Conservation (phyloP, 192 early-diverging fungal genomes). For the Gigaspora rosea region DNA sequence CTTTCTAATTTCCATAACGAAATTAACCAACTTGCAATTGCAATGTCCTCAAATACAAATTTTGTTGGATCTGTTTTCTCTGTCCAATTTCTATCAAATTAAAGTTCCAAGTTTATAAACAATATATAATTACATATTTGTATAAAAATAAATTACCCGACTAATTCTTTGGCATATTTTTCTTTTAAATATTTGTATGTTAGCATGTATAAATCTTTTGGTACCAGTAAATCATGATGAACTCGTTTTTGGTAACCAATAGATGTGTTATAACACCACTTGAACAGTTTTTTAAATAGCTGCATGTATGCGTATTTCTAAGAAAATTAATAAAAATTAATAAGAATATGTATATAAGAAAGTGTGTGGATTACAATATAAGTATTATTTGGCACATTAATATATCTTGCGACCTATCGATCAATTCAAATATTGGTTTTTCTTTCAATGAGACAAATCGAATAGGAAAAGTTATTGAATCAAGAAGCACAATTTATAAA, state of each 20-base stretch:
- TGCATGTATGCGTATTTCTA: slow-evolving; percentile 60
- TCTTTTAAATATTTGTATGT: slow-evolving; percentile 69
- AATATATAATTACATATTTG: neutral
- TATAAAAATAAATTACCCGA: slow-evolving; percentile 43
- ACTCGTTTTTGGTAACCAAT: slow-evolving; percentile 74
- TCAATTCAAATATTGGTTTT: too few relatives aligned
- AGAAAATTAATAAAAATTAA: neutral
- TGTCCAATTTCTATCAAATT: slow-evolving; percentile 56
- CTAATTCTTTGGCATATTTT: slow-evolving; percentile 65
- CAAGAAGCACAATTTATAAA: too few relatives aligned
- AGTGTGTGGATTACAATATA: too few relatives aligned
- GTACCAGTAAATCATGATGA: slow-evolving; percentile 68
- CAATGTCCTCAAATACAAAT: slow-evolving; percentile 87
- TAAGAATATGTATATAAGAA: neutral
- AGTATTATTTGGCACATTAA: too few relatives aligned
- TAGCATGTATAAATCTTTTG: slow-evolving; percentile 64
- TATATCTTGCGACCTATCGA: too few relatives aligned
- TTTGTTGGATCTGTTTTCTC: slow-evolving; percentile 84
- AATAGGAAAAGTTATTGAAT: too few relatives aligned
- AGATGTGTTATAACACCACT: slow-evolving; percentile 71
- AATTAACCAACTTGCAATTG: slow-evolving; percentile 80
- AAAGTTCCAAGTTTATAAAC: neutral
- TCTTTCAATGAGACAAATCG: too few relatives aligned
- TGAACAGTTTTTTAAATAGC: slow-evolving; percentile 71
- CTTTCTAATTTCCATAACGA: slow-evolving; percentile 69